Base-by-base conservation (phyloP, 169 alveolate genomes). In the Eimeria zaria region DNA sequence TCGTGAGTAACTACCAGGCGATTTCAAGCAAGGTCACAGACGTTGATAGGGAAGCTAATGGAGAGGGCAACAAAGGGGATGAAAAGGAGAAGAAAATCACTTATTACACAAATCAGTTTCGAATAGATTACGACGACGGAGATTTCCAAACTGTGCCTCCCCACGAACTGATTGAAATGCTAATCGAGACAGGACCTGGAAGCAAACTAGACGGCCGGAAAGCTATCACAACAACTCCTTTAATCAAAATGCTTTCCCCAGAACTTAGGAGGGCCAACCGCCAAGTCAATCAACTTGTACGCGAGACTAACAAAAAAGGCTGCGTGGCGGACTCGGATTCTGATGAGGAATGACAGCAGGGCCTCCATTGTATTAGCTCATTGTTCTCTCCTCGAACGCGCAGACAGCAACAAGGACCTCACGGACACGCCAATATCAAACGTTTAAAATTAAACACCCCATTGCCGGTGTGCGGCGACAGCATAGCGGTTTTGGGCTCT, bases 111-210 rank as follows among this genome's bases (percentile, higher is more conserved):
- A 93, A 93, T 64, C 96, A 81, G 64, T 93, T 93, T 67, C 96
- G 89, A 4, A 81, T 93, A 53, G 94, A 81, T 64, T 93, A 93
- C 46, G 81, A 80, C 46, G 96, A 93, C 93, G 96, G 96, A 64
- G 96, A 93, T 88, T 60, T 27, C 62, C 90, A 93, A 74, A 64
- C 84, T 48, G 88, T 93, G 18, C 88, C 80, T 2, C 93, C 91
- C 60, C 93, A 93, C 62, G 96, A 93, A 39, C 67, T 93, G 30
- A 62, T 93, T 27, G 85, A 80, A 55, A 69, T 93, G 78, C 93
- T 93, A 20, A 81, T 76, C 24, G 89, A 60, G 44, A 85, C 93
- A 24, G 93, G 93, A 30, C 93, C 93, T 39, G 93, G 93, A 39
- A 85, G 93, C 93, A 85, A 58, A 48, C 93, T 85, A 51, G 93